Base-by-base conservation (phyloP, 176 grass and related monocot species). In the Oryza brachyantha region DNA sequence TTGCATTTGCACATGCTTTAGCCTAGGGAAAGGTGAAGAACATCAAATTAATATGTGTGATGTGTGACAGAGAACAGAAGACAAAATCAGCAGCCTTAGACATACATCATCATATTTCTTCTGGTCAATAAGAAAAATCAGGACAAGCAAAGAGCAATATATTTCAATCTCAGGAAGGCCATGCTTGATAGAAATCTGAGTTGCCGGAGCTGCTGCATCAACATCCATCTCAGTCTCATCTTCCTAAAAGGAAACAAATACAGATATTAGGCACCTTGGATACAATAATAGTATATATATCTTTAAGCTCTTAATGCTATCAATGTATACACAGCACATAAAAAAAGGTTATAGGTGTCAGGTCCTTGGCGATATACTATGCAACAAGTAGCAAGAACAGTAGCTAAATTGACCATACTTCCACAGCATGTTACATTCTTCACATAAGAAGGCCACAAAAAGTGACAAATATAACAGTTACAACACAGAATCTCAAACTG, bases 71-170 rank as follows among this genome's bases (percentile, higher is more conserved):
- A 52, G 54, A 70, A 46, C 1, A 79, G 2, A 73, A 58, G 25
- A 10, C 10, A 58, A 58, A 66, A 66, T 9, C 42, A 61, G 10
- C 1, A 14, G 36, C 22, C 10, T 34, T 8, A 68, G 14, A 27
- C 13, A 4, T 76, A 93, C 93, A 88, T 86, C 87, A 61, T 97
- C 64, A 3, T 91, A 97, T 81, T 81, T 88, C 73, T 97, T 93
- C 80, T 97, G 75, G 36, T 93, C 88, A 64, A 97, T 87, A 29
- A 97, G 90, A 61, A 93, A 97, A 78, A 97, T 88, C 55, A 93
- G 59, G 42, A 93, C 88, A 71, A 93, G 86, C 72, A 97, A 83
- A 83, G 91, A 97, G 65, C 93, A 97, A 70, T 85, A 97, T 42
- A 93, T 91, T 82, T 97, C 90, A 85, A 97, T 87, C 68, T 97